Conservation (phyloP, 2,329 filamentous ascomycete genomes). For the Fusarium pseudocircinatum region DNA sequence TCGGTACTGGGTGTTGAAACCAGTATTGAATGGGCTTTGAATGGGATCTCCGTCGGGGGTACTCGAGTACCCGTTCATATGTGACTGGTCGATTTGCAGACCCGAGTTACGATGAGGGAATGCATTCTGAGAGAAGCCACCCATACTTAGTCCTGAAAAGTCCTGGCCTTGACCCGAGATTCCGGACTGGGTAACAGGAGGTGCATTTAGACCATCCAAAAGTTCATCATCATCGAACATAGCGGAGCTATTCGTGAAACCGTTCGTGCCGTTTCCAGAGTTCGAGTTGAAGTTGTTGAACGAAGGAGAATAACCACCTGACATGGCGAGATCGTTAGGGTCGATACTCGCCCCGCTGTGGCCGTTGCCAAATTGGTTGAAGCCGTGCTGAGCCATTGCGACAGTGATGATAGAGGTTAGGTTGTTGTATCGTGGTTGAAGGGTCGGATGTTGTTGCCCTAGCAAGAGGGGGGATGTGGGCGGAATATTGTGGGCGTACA, state of each 20-base stretch:
- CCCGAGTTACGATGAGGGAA: conserved; percentile 65
- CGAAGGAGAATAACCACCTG: conserved; percentile 66
- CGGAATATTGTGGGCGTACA: conserved; percentile 40
- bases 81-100: conserved; percentile 62
- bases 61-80: conserved; percentile 85
- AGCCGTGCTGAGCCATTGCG: conserved; percentile 65
- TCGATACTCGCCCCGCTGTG: conserved; percentile 74
- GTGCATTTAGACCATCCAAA: conserved; percentile 74
- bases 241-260: conserved; percentile 80
- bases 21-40: conserved; percentile 86
- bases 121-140: conserved; percentile 60
- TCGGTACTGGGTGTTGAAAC: conserved; percentile 83
- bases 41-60: conserved; percentile 93
- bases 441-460: conserved; percentile 36
- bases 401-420: conserved; percentile 20
- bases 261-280: conserved; percentile 68
- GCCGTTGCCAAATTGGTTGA: conserved; percentile 64
- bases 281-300: conserved; percentile 69
- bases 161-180: conserved; percentile 66
- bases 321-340: conserved; percentile 84
- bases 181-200: conserved; percentile 61
- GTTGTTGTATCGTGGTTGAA: conserved; percentile 15
- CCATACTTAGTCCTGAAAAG: conserved; percentile 67
- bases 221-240: conserved; percentile 90
- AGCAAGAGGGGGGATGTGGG: conserved; percentile 33